Conservation (phyloP, 1,284 basidiomycete species). For the Cryptococcus neoformans region DNA sequence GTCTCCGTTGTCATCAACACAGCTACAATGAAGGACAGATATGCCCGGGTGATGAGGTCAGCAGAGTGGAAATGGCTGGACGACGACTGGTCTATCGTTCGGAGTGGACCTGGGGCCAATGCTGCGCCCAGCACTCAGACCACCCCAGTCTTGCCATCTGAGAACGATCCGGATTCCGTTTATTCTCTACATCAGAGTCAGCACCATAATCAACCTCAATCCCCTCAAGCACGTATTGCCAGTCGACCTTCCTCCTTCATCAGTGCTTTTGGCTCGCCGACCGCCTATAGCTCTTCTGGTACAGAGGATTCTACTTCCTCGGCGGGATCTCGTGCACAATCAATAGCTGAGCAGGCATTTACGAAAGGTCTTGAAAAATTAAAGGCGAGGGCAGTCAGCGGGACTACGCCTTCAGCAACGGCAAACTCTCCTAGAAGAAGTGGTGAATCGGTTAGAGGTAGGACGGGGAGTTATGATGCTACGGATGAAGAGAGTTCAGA, state of each 20-base stretch:
- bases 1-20: slow-evolving; percentile 52
- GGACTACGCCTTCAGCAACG: neutral
- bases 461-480: slow-evolving; percentile 29
- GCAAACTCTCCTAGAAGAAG: slow-evolving; percentile 18
- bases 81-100: slow-evolving; percentile 74
- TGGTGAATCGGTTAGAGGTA: slow-evolving; percentile 17
- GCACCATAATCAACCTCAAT: neutral
- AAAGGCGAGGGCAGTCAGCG: slow-evolving; percentile 33
- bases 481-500: slow-evolving; percentile 13
- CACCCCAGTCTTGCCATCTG: neutral
- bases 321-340: slow-evolving; percentile 25
- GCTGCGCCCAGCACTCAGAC: slow-evolving; percentile 13
- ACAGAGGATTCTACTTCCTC: neutral
- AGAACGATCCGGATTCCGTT: slow-evolving; percentile 2
- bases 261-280: slow-evolving; percentile 18
- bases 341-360: slow-evolving; percentile 50
- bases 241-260: slow-evolving; percentile 18
- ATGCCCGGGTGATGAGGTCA: slow-evolving; percentile 58
- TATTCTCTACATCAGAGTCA: neutral
- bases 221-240: neutral
- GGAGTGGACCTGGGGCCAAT: slow-evolving; percentile 21
- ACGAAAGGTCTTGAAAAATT: slow-evolving; percentile 49
- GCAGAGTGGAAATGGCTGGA: slow-evolving; percentile 85
- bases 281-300: neutral
- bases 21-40: slow-evolving; percentile 37